These are phyloP conservation scores for Cutaneotrichosporon arboriforme DNA, from an alignment of 1,284 basidiomycete species.

Conservation along the genomic window DNA sequence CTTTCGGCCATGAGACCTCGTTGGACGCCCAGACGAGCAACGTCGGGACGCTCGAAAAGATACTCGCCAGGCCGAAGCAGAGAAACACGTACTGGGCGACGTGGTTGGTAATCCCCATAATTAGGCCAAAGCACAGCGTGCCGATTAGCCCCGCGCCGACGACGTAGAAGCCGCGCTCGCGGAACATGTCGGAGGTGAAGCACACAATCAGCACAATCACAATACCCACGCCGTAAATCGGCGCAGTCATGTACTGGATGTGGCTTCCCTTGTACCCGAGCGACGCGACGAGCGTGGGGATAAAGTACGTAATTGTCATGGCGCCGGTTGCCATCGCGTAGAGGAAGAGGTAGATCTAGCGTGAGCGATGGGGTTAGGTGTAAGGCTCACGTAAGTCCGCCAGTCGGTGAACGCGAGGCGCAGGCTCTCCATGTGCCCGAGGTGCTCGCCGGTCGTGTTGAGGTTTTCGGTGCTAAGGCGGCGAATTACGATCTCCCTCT, in stretches of 20 bases:
- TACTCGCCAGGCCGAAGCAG: constrained; percentile 44
- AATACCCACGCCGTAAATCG: constrained; percentile 37
- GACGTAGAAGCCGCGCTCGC: constrained; percentile 42
- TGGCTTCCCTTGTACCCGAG: constrained; percentile 37
- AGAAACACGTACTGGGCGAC: constrained; percentile 46
- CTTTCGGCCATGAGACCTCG: constrained; percentile 29
- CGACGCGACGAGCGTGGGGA: constrained; percentile 37
- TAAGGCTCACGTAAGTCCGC: constrained; percentile 30
- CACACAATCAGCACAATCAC: constrained; percentile 39
- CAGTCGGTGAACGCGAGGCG: constrained; percentile 30
- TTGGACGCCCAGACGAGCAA: constrained; percentile 40
- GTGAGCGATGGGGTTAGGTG: neutral
- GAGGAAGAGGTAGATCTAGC: constrained; percentile 30
- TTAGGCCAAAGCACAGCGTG: constrained; percentile 37
- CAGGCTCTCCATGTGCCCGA: constrained; percentile 23
- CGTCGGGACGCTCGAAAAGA: constrained; percentile 44
- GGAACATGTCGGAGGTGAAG: constrained; percentile 37
- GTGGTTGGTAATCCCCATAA: constrained; percentile 32
- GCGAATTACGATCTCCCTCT: constrained; percentile 10
- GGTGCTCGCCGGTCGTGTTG: constrained; percentile 13
- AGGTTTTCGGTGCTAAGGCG: constrained; percentile 14
- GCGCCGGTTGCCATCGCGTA: constrained; percentile 40
- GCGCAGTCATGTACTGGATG: constrained; percentile 45
- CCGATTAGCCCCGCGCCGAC: constrained; percentile 25
- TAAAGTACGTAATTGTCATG: constrained; percentile 45